These are phyloP conservation scores for Epithele typhae DNA, from an alignment of 768 basidiomycete species.

Conservation along the genomic window DNA sequence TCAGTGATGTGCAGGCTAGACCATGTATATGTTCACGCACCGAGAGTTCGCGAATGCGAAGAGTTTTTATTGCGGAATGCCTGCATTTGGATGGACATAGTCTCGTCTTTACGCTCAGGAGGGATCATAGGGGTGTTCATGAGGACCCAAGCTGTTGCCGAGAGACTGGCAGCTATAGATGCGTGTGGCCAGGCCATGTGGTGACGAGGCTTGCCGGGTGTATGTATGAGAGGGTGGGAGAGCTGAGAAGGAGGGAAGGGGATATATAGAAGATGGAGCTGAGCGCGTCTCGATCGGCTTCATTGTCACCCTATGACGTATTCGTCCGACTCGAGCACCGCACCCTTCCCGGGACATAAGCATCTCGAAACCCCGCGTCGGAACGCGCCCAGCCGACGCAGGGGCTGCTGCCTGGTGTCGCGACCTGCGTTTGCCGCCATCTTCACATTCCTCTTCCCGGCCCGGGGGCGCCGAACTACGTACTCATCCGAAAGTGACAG, in stretches of 20 bases:
- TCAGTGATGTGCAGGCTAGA: no score
- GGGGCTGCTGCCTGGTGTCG: no score
- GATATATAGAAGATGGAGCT: neutral
- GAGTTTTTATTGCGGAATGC: no score
- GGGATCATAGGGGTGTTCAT: constrained; percentile 17
- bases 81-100: constrained; percentile 11
- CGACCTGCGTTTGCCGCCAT: no score
- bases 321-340: constrained; percentile 5
- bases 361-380: no score
- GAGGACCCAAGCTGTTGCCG: constrained; percentile 12
- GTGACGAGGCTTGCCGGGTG: neutral
- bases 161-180: constrained; percentile 3
- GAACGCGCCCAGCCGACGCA: no score
- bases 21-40: no score
- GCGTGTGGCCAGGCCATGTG: neutral
- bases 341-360: neutral
- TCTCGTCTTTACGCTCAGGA: constrained; percentile 4
- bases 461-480: no score
- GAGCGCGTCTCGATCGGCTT: neutral
- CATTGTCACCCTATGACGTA: constrained; percentile 3
- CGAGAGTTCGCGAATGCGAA: no score
- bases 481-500: no score
- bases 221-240: neutral
- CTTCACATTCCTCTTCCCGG: no score
- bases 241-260: neutral